phyloP scores from a whole-genome alignment of 495 filamentous ascomycete species.

The Neurospora hispaniola region DNA sequence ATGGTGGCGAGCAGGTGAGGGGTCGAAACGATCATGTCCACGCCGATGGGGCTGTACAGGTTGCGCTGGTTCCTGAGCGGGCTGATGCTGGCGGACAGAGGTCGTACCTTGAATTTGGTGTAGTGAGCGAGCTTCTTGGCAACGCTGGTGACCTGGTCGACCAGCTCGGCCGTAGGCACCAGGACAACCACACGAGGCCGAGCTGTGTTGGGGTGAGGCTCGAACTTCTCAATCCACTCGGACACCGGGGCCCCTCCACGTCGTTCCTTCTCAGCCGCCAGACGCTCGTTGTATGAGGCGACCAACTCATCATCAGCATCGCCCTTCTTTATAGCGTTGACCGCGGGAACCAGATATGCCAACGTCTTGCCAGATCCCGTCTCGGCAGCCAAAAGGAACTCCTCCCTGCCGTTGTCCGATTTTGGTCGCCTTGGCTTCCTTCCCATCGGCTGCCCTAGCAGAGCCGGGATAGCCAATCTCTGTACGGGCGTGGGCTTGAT shows the following conservation, averaged over 20 bases:
- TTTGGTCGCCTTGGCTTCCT: not conserved
- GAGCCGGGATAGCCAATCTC: conserved; percentile 69
- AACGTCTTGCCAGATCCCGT: conserved; percentile 96
- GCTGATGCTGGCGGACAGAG: conserved; percentile 66
- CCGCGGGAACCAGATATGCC: conserved; percentile 71
- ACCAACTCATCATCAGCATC: conserved; percentile 54
- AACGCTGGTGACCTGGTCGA: conserved; percentile 70
- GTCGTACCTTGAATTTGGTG: conserved; percentile 68
- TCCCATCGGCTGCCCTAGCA: conserved; percentile 40
- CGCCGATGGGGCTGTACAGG: conserved; percentile 67
- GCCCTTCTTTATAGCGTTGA: conserved; percentile 72
- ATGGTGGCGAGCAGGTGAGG: conserved; percentile 82
- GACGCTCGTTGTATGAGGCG: conserved; percentile 38
- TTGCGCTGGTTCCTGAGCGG: conserved; percentile 74
- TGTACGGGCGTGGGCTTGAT: conserved; percentile 80
- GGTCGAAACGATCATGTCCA: conserved; percentile 80
- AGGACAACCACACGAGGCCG: conserved; percentile 78
- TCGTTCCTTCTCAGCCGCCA: conserved; percentile 32
- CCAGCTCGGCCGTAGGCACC: conserved; percentile 88
- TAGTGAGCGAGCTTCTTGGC: conserved; percentile 73
- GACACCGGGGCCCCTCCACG: conserved; percentile 41
- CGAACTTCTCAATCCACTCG: conserved; percentile 36
- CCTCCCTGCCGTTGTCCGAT: conserved; percentile 37
- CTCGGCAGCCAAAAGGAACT: conserved; percentile 87
- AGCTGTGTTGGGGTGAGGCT: conserved; percentile 58